These are phyloP conservation scores for Athelia sp. DNA, from an alignment of 1,284 basidiomycete species.

Conservation along the genomic window DNA sequence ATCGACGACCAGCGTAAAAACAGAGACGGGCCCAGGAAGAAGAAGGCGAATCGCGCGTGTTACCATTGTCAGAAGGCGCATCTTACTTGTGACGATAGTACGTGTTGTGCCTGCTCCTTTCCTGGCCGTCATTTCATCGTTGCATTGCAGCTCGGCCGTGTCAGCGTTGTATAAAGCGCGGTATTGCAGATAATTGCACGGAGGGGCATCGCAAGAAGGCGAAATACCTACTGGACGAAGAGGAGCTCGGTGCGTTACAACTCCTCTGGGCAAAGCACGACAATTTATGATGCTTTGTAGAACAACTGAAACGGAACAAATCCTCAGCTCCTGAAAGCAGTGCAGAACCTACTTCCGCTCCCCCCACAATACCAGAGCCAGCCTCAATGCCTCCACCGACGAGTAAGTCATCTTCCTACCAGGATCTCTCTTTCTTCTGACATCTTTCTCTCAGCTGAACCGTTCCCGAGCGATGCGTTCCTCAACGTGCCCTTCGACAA, in stretches of 20 bases:
- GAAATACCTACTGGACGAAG: conserved; percentile 92
- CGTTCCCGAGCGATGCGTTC: conserved; percentile 55
- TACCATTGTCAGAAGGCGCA: conserved; percentile 95
- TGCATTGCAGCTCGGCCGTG: conserved; percentile 79
- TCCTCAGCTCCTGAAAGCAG: background rate
- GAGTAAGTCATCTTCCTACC: conserved; percentile 14
- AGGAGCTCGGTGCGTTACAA: conserved; percentile 70
- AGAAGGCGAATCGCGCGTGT: conserved; percentile 91
- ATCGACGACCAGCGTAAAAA: background rate
- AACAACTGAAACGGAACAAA: conserved; percentile 55
- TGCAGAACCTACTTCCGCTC: conserved; percentile 2
- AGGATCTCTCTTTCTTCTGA: conserved; percentile 1
- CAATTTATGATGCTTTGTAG: conserved; percentile 27
- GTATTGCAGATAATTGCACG: conserved; percentile 82
- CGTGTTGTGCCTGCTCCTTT: conserved; percentile 21
- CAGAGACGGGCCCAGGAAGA: conserved; percentile 79
- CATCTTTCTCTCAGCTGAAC: conserved; percentile 32
- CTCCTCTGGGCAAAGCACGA: conserved; percentile 32
- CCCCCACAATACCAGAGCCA: conserved; percentile 17
- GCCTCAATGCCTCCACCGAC: conserved; percentile 24
- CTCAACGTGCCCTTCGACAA: conserved; percentile 60
- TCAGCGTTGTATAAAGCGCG: conserved; percentile 91
- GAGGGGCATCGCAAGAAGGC: conserved; percentile 98
- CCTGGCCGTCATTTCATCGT: conserved; percentile 9
- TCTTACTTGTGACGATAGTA: conserved; percentile 95